Conservation (phyloP, 2,329 filamentous ascomycete genomes). For the Trichoderma guizhouense region DNA sequence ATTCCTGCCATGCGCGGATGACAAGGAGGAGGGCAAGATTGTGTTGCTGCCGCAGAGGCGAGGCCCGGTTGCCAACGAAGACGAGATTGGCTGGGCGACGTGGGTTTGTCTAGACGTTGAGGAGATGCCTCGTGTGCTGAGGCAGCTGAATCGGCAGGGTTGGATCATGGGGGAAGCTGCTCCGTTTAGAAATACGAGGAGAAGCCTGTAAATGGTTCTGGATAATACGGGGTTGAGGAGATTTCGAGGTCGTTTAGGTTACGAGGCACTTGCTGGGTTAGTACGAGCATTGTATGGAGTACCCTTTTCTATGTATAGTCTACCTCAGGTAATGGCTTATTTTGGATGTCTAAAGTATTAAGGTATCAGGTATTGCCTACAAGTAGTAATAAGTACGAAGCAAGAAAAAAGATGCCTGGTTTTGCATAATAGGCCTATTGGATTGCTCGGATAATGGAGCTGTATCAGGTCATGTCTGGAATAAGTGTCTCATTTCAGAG, state of each 20-base stretch:
- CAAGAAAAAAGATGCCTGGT: background rate
- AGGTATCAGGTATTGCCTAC: background rate
- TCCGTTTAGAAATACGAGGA: background rate
- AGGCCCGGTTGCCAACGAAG: background rate
- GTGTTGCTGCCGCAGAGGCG: background rate
- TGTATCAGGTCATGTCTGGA: background rate
- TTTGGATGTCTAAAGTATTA: background rate
- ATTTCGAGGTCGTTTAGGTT: background rate
- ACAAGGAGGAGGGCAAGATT: constrained; percentile 4
- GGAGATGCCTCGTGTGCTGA: background rate
- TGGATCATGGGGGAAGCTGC: background rate
- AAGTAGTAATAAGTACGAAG: background rate
- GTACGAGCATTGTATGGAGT: background rate
- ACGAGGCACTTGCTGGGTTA: background rate
- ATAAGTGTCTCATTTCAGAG: background rate
- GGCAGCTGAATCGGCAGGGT: background rate
- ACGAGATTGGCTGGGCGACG: background rate
- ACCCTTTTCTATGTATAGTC: background rate
- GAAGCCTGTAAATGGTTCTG: background rate
- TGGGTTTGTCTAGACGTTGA: background rate
- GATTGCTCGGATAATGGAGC: background rate
- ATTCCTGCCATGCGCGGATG: background rate
- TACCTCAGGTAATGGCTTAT: background rate
- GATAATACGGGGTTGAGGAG: background rate
- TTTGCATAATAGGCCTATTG: background rate